A percentile compares a stretch with the other conserved stretches of the same genome.
Evolutionary conservation across 352 stramenopile genomes (phyloP).

Genomic region (Phytophthora sp.): DNA sequence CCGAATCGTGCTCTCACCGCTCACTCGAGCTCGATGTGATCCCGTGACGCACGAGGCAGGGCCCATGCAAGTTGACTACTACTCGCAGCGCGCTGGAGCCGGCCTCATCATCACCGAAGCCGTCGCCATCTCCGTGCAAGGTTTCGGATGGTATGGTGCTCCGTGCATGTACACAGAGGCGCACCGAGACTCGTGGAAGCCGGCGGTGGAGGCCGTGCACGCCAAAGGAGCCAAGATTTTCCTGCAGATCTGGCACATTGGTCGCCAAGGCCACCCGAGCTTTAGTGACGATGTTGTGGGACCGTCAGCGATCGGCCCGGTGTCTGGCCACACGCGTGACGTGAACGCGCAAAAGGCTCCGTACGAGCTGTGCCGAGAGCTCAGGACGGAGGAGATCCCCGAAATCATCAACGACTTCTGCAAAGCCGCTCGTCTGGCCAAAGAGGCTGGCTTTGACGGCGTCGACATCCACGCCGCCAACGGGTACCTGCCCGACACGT

Average conservation of each 20-base stretch:
- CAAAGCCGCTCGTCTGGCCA: slow-evolving; percentile 53
- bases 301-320: slow-evolving; percentile 38
- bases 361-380: slow-evolving; percentile 48
- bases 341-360: slow-evolving; percentile 30
- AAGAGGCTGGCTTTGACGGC: slow-evolving; percentile 73
- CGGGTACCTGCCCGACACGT: slow-evolving; percentile 91
- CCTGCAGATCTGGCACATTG: slow-evolving; percentile 73
- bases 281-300: slow-evolving; percentile 48
- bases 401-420: slow-evolving; percentile 70
- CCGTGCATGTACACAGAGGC: slow-evolving; percentile 54
- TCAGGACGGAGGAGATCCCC: slow-evolving; percentile 77
- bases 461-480: slow-evolving; percentile 81
- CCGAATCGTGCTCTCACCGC: slow-evolving; percentile 44
- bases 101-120: slow-evolving; percentile 40
- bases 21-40: slow-evolving; percentile 35
- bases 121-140: slow-evolving; percentile 36
- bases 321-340: slow-evolving; percentile 30
- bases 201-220: slow-evolving; percentile 68
- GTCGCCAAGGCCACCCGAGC: slow-evolving; percentile 46
- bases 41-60: slow-evolving; percentile 30
- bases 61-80: slow-evolving; percentile 51
- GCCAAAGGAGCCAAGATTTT: slow-evolving; percentile 58
- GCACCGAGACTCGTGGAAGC: slow-evolving; percentile 48
- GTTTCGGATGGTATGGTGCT: slow-evolving; percentile 44
- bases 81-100: slow-evolving; percentile 29